A percentile compares a stretch with the other conserved stretches of the same genome.
phyloP scores from a whole-genome alignment of 495 filamentous ascomycete genomes.

The Aspergillus carlsbadensis region DNA sequence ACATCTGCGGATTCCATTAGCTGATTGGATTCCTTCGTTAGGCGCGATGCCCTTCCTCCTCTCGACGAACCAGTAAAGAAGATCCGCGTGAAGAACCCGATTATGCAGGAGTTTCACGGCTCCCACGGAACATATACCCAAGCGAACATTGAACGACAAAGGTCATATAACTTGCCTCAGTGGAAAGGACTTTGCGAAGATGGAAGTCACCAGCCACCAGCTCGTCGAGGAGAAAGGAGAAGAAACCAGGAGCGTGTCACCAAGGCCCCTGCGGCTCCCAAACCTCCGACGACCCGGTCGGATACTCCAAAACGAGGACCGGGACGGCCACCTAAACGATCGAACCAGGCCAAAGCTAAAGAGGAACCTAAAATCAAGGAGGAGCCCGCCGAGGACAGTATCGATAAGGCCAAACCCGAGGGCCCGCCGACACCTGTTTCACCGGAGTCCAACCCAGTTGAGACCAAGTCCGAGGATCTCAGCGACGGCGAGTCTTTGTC shows the following conservation, averaged over 20 bases:
- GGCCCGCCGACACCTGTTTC: slow-evolving; percentile 55
- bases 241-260: slow-evolving; percentile 65
- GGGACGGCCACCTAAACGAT: slow-evolving; percentile 47
- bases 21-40: slow-evolving; percentile 24
- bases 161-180: slow-evolving; percentile 93
- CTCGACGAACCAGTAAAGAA: slow-evolving; percentile 86
- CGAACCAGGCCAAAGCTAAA: slow-evolving; percentile 42
- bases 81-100: slow-evolving; percentile 92
- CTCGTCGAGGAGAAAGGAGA: slow-evolving; percentile 87
- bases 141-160: slow-evolving; percentile 90
- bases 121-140: slow-evolving; percentile 92
- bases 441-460: slow-evolving; percentile 46
- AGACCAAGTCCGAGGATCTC: slow-evolving; percentile 47
- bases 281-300: slow-evolving; percentile 31
- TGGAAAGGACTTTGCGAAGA: slow-evolving; percentile 91
- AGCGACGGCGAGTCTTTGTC: slow-evolving; percentile 52
- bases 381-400: slow-evolving; percentile 42
- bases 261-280: slow-evolving; percentile 34
- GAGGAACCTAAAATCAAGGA: slow-evolving; percentile 52
- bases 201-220: slow-evolving; percentile 92
- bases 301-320: slow-evolving; percentile 48
- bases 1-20: neutral
- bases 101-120: slow-evolving; percentile 96
- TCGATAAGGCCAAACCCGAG: slow-evolving; percentile 40
- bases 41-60: slow-evolving; percentile 68